Evolutionary conservation across 129 eudicot genomes (phyloP), one percentile per base, ranked within the genome.

Genomic region (Glebionis coronaria): DNA sequence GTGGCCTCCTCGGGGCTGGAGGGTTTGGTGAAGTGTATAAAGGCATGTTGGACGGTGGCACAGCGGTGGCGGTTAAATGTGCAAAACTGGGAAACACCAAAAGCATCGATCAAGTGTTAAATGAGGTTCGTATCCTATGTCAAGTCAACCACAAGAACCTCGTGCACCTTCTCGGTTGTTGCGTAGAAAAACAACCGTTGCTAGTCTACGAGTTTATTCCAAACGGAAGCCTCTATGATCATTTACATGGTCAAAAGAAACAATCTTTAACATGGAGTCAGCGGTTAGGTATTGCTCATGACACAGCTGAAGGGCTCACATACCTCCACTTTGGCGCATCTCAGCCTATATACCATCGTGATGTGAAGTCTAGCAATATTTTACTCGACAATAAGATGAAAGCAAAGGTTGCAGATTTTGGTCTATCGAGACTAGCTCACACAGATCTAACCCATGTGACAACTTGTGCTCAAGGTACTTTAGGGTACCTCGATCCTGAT

Each of bases 1-100:
- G 79, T 0, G 83, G 84, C 42, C 85, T 89, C 57, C 86, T 89
- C 4, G 96, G 96, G 9, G 68, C 69, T 13, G 96, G 96, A 44
- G 94, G 94, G 19, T 89, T 85, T 31, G 96, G 94, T 12, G 96
- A 86, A 73, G 96, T 89, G 65, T 89, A 77, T 71, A 86, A 86
- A 70, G 90, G 96, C 18, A 63, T 67, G 19, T 50, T 89, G 3
- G 94, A 89, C 1, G 79, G 87, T 20, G 94, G 96, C 4, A 89
- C 86, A 1, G 23, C 14, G 9, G 81, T 77, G 44, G 96, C 96
- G 2, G 90, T 83, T 54, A 89, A 86, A 59, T 73, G 90, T 1
- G 96, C 96, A 49, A 85, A 89, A 73, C 78, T 81, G 0, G 96
- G 94, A 1, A 86, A 83, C 72, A 79, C 90, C 61, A 82, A 79